A percentile compares a stretch with the other conserved stretches of the same genome.
Conservation (phyloP, 78 protist species). For the Cyanophora paradoxa region DNA sequence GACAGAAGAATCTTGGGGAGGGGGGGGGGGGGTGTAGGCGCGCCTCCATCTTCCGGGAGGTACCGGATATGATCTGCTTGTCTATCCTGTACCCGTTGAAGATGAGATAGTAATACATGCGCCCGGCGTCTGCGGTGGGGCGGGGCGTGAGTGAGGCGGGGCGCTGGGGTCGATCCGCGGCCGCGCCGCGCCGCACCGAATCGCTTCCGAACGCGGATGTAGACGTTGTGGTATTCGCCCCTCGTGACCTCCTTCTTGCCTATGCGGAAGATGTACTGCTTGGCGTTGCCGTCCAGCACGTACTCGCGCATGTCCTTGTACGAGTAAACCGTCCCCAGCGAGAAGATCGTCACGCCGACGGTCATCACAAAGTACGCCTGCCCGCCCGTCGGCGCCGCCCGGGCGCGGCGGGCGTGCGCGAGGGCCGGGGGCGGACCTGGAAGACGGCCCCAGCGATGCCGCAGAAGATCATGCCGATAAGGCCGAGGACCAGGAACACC, state of each 20-base stretch:
- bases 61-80: not conserved
- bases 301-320: not conserved
- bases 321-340: not conserved
- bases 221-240: slow-evolving; percentile 1
- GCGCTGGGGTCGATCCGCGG: not conserved
- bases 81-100: not conserved
- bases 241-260: not conserved
- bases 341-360: not conserved
- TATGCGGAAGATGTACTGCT: not conserved
- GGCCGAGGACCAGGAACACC: not conserved
- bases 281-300: not conserved
- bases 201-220: not conserved
- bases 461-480: not conserved
- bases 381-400: too few relatives aligned
- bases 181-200: too few relatives aligned
- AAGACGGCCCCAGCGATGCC: not conserved
- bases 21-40: too few relatives aligned
- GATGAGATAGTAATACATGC: not conserved
- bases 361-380: not conserved
- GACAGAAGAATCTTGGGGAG: too few relatives aligned
- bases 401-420: too few relatives aligned
- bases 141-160: not conserved
- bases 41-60: not conserved
- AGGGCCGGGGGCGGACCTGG: too few relatives aligned
- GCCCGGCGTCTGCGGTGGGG: too few relatives aligned